A percentile compares a stretch with the other conserved stretches of the same genome.
phyloP scores from a whole-genome alignment of 768 basidiomycete genomes.

The Botryobasidium botryosum region DNA sequence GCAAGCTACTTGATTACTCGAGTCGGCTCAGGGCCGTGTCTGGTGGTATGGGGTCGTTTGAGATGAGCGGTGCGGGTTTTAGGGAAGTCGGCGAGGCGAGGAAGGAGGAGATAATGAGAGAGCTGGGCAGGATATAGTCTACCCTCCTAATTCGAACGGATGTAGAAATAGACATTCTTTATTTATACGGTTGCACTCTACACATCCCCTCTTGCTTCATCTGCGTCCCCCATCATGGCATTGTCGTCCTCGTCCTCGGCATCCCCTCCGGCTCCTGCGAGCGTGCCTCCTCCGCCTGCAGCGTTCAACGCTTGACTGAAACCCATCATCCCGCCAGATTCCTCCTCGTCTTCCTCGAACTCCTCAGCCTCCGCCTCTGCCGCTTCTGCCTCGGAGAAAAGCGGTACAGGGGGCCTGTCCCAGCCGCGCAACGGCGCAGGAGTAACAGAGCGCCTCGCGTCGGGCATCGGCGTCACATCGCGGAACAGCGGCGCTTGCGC shows the following conservation, averaged over 20 bases:
- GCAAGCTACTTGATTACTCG: slow-evolving; percentile 66
- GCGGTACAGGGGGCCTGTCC: slow-evolving; percentile 22
- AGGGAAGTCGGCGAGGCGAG: slow-evolving; percentile 42
- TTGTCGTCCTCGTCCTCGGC: too few relatives aligned
- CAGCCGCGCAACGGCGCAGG: too few relatives aligned
- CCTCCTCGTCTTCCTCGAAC: background rate
- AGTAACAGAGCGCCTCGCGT: slow-evolving; percentile 13
- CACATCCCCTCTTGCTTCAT: too few relatives aligned
- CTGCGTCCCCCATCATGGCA: too few relatives aligned
- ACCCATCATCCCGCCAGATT: too few relatives aligned
- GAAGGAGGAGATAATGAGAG: slow-evolving; percentile 53
- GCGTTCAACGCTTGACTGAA: too few relatives aligned
- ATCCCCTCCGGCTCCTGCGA: too few relatives aligned
- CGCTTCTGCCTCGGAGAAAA: too few relatives aligned
- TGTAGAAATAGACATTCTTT: too few relatives aligned
- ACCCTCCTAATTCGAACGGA: too few relatives aligned
- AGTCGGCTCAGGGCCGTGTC: slow-evolving; percentile 61
- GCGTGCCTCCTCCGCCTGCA: too few relatives aligned
- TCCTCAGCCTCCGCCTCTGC: background rate
- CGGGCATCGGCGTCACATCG: slow-evolving; percentile 27
- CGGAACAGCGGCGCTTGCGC: slow-evolving; percentile 54
- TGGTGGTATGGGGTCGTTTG: slow-evolving; percentile 67
- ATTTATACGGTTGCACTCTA: too few relatives aligned
- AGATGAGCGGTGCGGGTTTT: slow-evolving; percentile 68
- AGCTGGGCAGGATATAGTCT: slow-evolving; percentile 68